These are phyloP conservation scores for Zelopaecilomyces penicillatus DNA, from an alignment of 2,329 filamentous ascomycete species.

Conservation along the genomic window DNA sequence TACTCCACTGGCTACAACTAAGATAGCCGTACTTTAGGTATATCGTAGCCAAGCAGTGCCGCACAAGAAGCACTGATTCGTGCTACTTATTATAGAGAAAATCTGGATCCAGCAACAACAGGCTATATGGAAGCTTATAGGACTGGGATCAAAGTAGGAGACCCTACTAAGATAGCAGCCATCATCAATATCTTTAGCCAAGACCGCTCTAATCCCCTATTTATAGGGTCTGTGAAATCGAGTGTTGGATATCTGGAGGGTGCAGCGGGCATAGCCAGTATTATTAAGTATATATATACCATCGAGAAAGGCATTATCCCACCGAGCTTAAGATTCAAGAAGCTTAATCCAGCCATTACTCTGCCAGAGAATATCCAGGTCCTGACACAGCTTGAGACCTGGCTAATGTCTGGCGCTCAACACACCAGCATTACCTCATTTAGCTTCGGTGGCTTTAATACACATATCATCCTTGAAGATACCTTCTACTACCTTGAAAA, in stretches of 20 bases:
- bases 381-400: constrained; percentile 2
- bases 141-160: not conserved
- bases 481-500: constrained; percentile 7
- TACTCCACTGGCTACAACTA: not conserved
- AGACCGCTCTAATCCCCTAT: too few relatives aligned
- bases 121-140: constrained; percentile 3
- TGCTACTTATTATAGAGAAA: not conserved
- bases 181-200: constrained; percentile 28
- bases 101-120: not conserved
- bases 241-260: constrained; percentile 15
- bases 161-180: constrained; percentile 32
- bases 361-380: constrained; percentile 10
- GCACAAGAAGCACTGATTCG: not conserved
- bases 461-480: constrained; percentile 25
- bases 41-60: not conserved
- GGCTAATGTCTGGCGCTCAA: too few relatives aligned
- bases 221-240: constrained; percentile 7
- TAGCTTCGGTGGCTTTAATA: constrained; percentile 35
- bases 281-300: constrained; percentile 21
- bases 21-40: not conserved
- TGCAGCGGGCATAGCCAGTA: constrained; percentile 19
- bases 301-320: constrained; percentile 23
- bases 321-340: constrained; percentile 21
- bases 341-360: constrained; percentile 20
- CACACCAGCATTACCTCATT: constrained; percentile 28